Conservation (phyloP, 306 rosid species). For the Cucurbita ficifolia region DNA sequence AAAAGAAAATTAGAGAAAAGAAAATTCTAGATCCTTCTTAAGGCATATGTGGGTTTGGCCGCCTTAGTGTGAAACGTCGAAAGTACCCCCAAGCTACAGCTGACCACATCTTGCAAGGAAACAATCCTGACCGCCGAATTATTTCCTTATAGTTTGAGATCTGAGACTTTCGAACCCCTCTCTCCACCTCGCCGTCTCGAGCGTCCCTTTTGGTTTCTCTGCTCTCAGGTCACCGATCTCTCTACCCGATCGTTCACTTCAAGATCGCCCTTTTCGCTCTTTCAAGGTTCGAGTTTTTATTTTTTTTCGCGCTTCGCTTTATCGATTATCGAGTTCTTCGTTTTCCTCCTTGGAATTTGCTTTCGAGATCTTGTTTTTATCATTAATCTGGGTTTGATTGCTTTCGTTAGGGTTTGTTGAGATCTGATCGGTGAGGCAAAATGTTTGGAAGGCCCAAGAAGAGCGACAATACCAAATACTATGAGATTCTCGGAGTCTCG, state of each 20-base stretch:
- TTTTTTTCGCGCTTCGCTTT: neutral
- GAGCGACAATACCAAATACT: slow-evolving; percentile 39
- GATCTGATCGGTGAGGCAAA: slow-evolving; percentile 9
- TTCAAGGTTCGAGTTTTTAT: neutral
- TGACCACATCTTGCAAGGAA: neutral
- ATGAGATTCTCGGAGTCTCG: slow-evolving; percentile 38
- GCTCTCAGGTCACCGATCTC: neutral
- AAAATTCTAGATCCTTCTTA: slow-evolving; percentile 10
- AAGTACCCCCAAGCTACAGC: neutral
- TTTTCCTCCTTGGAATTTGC: neutral
- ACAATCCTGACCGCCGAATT: slow-evolving; percentile 2
- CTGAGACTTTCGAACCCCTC: neutral
- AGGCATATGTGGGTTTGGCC: neutral
- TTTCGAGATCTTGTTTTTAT: neutral
- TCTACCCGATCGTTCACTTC: neutral
- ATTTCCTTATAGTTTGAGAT: neutral
- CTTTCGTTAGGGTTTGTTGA: neutral
- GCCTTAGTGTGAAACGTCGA: neutral
- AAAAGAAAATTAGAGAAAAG: neutral
- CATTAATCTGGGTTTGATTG: neutral
- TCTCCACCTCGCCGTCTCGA: slow-evolving; percentile 3
- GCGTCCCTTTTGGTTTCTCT: neutral
- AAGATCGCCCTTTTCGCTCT: neutral
- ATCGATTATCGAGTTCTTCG: neutral
- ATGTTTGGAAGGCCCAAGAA: slow-evolving; percentile 52